Percentiles rank a stretch among this genome's conserved stretches.
phyloP scores from a whole-genome alignment of 805 yeast species.

The Kodamaea jinghongensis region DNA sequence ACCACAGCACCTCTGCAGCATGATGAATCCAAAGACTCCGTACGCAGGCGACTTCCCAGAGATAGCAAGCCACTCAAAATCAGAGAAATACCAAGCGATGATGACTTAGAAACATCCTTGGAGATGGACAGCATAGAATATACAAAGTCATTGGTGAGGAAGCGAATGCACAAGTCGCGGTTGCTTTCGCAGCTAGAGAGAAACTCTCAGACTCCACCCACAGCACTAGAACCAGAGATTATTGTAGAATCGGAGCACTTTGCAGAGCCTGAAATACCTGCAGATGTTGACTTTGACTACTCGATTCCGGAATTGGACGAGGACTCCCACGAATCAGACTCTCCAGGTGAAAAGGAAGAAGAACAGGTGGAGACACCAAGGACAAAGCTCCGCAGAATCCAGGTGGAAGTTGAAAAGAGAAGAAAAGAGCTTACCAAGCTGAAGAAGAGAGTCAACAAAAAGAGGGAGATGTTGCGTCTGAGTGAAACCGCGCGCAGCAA shows the following conservation, averaged over 20 bases:
- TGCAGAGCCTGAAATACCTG: neutral
- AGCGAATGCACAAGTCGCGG: slow-evolving; percentile 4
- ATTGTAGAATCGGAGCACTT: neutral
- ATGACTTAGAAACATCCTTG: slow-evolving; percentile 6
- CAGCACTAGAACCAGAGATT: neutral
- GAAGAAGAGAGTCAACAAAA: neutral
- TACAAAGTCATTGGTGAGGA: slow-evolving; percentile 10
- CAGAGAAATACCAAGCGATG: slow-evolving; percentile 9
- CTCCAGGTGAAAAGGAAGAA: neutral
- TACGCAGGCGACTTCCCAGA: slow-evolving; percentile 4
- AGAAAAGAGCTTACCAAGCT: neutral
- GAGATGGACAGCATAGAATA: slow-evolving; percentile 10
- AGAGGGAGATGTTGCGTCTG: too few relatives aligned
- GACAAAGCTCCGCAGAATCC: slow-evolving; percentile 17
- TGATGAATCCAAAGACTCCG: neutral
- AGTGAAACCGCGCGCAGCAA: too few relatives aligned
- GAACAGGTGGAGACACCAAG: slow-evolving; percentile 7
- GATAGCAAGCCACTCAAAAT: slow-evolving; percentile 7
- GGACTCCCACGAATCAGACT: neutral
- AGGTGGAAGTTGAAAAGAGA: slow-evolving; percentile 9
- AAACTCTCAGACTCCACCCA: neutral
- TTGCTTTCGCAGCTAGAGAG: neutral
- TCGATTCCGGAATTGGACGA: neutral
- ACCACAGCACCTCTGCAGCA: neutral
- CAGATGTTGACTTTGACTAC: neutral